Evolutionary conservation across 768 basidiomycete genomes (phyloP).

Genomic region (Tulasnella calospora): DNA sequence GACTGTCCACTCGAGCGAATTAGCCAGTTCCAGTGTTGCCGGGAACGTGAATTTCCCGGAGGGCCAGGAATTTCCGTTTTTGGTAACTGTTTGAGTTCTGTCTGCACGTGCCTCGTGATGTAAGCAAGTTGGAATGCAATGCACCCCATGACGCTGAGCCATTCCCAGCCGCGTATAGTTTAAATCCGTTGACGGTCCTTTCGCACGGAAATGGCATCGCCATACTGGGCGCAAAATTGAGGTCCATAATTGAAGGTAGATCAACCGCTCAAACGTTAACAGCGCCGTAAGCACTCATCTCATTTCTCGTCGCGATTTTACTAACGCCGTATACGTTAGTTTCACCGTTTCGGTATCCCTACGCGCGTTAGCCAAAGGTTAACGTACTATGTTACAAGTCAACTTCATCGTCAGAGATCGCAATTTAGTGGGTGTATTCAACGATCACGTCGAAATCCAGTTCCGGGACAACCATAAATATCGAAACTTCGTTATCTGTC

Average conservation of each 20-base stretch:
- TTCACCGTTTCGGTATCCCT: neutral
- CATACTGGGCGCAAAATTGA: neutral
- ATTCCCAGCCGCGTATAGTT: neutral
- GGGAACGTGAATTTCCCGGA: neutral
- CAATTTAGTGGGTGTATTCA: neutral
- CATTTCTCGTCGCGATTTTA: neutral
- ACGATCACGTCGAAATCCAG: neutral
- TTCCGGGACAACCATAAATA: neutral
- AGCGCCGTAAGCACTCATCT: neutral
- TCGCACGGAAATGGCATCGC: neutral
- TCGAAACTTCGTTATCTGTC: neutral
- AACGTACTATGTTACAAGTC: neutral
- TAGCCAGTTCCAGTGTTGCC: no score
- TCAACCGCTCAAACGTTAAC: neutral
- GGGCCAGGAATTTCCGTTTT: neutral
- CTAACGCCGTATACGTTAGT: neutral
- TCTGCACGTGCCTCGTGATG: neutral
- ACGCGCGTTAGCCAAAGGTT: neutral
- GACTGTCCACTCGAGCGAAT: no score
- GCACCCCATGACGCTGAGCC: neutral
- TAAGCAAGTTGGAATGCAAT: neutral
- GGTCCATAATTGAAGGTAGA: neutral
- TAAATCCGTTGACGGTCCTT: neutral
- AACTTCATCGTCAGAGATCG: neutral
- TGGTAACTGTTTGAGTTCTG: neutral